A percentile compares a stretch with the other conserved stretches of the same genome.
Evolutionary conservation across 352 stramenopile genomes (phyloP).

Genomic region (Phytophthora quininea): DNA sequence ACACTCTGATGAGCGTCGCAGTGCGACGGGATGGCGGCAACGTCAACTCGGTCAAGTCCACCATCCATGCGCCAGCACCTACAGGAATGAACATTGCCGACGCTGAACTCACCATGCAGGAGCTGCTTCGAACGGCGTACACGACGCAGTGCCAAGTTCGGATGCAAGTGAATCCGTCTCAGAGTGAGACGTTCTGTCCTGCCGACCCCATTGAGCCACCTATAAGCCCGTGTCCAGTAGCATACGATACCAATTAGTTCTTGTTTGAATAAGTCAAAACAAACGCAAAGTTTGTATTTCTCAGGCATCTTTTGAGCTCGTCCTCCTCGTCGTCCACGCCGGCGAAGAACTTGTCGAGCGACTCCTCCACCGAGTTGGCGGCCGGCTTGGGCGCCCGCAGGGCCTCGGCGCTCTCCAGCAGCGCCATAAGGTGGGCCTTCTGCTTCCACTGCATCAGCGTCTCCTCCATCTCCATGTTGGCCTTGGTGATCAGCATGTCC

Average conservation of each 20-base stretch:
- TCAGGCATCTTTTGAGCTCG: conserved; percentile 28
- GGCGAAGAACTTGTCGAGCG: conserved; percentile 84
- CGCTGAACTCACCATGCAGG: conserved; percentile 82
- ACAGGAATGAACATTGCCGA: conserved; percentile 68
- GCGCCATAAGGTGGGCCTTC: conserved; percentile 93
- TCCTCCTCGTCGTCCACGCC: conserved; percentile 80
- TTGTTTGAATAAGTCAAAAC: too few species aligned
- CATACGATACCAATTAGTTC: not conserved
- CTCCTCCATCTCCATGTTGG: conserved; percentile 98
- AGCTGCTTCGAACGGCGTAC: conserved; percentile 83
- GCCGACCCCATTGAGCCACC: not conserved
- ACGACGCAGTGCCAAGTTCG: conserved; percentile 83
- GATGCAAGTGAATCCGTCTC: conserved; percentile 78
- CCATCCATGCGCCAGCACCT: conserved; percentile 46
- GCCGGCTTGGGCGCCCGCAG: conserved; percentile 55
- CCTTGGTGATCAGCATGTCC: conserved; percentile 97
- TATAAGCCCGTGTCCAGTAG: not conserved
- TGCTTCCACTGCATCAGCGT: conserved; percentile 98
- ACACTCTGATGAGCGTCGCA: conserved; percentile 58
- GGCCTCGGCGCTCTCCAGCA: conserved; percentile 70
- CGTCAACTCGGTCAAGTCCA: conserved; percentile 34
- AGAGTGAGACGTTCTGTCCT: conserved; percentile 18
- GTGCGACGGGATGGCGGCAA: conserved; percentile 28
- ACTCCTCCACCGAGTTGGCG: conserved; percentile 53
- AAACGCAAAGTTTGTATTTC: not conserved